Evolutionary conservation across 2,329 filamentous ascomycete genomes (phyloP).

Genomic region (Calonectria pseudoreteaudii): DNA sequence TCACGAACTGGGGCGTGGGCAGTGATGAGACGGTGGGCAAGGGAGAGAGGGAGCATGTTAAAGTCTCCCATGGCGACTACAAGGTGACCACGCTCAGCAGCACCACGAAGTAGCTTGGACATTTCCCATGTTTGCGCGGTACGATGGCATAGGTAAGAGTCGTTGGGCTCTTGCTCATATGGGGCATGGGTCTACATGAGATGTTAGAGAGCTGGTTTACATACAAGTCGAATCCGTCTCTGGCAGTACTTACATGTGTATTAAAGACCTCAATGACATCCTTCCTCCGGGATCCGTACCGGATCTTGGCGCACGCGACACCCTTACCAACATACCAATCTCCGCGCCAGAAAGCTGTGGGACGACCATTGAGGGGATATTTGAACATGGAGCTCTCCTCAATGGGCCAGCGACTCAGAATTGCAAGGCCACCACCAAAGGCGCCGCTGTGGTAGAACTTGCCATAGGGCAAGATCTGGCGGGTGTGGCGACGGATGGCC

Average conservation of each 20-base stretch:
- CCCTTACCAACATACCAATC: slow-evolving; percentile 99
- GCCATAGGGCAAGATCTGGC: slow-evolving; percentile 82
- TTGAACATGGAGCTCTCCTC: slow-evolving; percentile 86
- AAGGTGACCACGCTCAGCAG: slow-evolving; percentile 82
- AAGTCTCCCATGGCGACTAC: slow-evolving; percentile 93
- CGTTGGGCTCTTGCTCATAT: slow-evolving; percentile 82
- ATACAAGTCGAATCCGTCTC: too few species aligned
- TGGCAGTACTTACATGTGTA: slow-evolving; percentile 74
- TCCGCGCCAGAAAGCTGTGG: slow-evolving; percentile 92
- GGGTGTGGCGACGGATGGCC: slow-evolving; percentile 79
- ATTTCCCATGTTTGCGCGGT: slow-evolving; percentile 96
- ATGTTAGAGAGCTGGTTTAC: neutral
- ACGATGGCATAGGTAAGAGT: slow-evolving; percentile 91
- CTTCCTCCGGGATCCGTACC: slow-evolving; percentile 71
- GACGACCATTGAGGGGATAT: slow-evolving; percentile 93
- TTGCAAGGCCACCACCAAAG: slow-evolving; percentile 89
- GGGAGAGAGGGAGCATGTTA: slow-evolving; percentile 92
- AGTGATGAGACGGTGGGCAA: slow-evolving; percentile 86
- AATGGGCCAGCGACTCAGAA: slow-evolving; percentile 92
- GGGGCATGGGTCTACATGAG: slow-evolving; percentile 76
- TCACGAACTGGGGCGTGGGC: slow-evolving; percentile 83
- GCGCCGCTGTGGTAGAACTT: slow-evolving; percentile 94
- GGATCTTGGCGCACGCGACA: slow-evolving; percentile 84
- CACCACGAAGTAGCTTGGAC: slow-evolving; percentile 86
- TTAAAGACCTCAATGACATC: slow-evolving; percentile 91